A percentile compares a stretch with the other conserved stretches of the same genome.
Evolutionary conservation across 225 moss, liverwort and hornwort species (phyloP).

Genomic region (Straminergon stramineum): DNA sequence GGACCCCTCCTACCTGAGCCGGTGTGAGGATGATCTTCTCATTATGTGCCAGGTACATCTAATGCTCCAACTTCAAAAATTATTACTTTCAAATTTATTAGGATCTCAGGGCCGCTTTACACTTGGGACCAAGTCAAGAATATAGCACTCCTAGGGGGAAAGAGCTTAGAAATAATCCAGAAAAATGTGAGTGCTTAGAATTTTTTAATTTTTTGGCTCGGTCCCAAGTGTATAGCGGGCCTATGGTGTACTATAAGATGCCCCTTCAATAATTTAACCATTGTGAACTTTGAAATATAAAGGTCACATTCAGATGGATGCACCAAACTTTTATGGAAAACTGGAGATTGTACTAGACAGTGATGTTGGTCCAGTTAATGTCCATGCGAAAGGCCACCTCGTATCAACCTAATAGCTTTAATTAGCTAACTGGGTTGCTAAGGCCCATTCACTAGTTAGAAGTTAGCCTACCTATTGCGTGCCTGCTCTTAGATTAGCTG

Average conservation of each 20-base stretch:
- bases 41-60: conserved; percentile 64
- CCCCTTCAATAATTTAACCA: neutral
- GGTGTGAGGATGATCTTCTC: conserved; percentile 64
- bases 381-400: neutral
- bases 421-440: neutral
- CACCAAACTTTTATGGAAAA: neutral
- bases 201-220: neutral
- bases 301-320: neutral
- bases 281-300: neutral
- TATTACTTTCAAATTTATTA: neutral
- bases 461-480: neutral
- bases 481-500: neutral
- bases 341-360: neutral
- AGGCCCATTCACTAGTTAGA: neutral
- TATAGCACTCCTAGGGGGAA: neutral
- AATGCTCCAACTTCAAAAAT: neutral
- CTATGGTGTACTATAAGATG: neutral
- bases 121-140: neutral
- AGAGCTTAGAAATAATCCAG: neutral
- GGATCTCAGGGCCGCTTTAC: neutral
- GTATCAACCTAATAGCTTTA: neutral
- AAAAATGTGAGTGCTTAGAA: neutral
- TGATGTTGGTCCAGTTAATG: neutral
- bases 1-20: conserved; percentile 40
- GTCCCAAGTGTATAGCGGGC: neutral